phyloP scores from a whole-genome alignment of 1,284 basidiomycete genomes.

The Microbotryum scabiosae region DNA sequence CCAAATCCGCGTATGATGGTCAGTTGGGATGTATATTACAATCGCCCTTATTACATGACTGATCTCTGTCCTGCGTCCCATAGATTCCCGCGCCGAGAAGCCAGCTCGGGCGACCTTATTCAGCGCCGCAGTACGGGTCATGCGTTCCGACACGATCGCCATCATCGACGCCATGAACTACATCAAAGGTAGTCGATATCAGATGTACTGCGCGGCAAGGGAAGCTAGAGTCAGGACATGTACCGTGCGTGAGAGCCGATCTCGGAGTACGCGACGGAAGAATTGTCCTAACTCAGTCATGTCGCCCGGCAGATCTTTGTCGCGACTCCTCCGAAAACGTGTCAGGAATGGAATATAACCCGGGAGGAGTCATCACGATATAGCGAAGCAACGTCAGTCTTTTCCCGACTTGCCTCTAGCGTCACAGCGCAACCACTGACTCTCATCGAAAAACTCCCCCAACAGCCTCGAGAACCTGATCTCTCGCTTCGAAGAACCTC shows the following conservation, averaged over 20 bases:
- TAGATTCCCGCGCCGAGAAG: conserved; percentile 78
- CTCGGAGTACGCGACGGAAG: conserved; percentile 7
- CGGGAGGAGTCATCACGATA: conserved; percentile 53
- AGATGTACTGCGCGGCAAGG: conserved; percentile 90
- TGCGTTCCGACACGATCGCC: conserved; percentile 65
- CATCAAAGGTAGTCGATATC: conserved; percentile 91
- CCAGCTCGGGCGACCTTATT: conserved; percentile 80
- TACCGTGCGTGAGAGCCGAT: conserved; percentile 55
- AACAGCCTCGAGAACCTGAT: conserved; percentile 78
- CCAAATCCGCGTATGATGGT: conserved; percentile 67
- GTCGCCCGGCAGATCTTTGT: conserved; percentile 46
- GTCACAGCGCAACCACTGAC: neutral
- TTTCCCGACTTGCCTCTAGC: neutral
- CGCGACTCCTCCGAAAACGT: conserved; percentile 67
- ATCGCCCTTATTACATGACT: neutral
- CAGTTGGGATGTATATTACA: conserved; percentile 31
- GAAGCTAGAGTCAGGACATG: conserved; percentile 77
- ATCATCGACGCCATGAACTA: conserved; percentile 90
- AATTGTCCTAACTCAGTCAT: neutral
- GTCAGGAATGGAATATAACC: conserved; percentile 62
- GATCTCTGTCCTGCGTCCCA: neutral
- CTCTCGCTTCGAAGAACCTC: conserved; percentile 87
- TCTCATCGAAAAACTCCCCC: conserved; percentile 4
- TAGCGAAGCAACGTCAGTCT: conserved; percentile 60
- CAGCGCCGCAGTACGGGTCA: conserved; percentile 67